A percentile compares a stretch with the other conserved stretches of the same genome.
phyloP scores from a whole-genome alignment of 2,329 filamentous ascomycete genomes.

The Clarireedia monteithiana region DNA sequence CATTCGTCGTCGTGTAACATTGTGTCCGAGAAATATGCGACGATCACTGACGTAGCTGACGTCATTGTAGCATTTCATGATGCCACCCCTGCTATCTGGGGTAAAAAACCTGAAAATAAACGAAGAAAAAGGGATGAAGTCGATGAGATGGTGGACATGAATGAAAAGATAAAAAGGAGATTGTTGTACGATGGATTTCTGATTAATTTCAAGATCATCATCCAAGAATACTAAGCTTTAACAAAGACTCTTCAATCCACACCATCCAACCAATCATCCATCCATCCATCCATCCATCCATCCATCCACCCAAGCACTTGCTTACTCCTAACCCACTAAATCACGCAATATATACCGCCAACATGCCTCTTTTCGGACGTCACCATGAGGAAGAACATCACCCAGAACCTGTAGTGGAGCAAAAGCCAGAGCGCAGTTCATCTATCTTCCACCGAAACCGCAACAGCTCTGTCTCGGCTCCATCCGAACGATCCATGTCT shows the following conservation, averaged over 20 bases:
- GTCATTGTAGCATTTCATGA: background rate
- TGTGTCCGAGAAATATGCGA: no score
- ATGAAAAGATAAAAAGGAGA: background rate
- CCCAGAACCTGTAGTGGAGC: slow-evolving; percentile 1
- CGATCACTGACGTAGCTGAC: background rate
- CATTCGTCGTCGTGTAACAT: no score
- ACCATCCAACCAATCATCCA: background rate
- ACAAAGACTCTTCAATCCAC: background rate
- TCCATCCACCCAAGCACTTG: background rate
- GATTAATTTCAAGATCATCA: background rate
- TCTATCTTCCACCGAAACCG: slow-evolving; percentile 8
- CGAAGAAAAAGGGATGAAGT: background rate
- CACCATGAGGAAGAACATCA: slow-evolving; percentile 1
- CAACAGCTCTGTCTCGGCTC: background rate
- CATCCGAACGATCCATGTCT: slow-evolving; percentile 1
- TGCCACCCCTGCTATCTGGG: background rate
- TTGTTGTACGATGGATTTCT: background rate
- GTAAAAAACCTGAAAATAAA: background rate
- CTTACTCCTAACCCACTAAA: background rate
- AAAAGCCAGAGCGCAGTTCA: slow-evolving; percentile 2
- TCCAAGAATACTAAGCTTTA: background rate
- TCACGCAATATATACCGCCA: background rate
- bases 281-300: no score
- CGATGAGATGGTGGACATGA: background rate
- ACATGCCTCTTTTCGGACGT: slow-evolving; percentile 4